These are phyloP conservation scores for Hymenoscyphus linearis DNA, from an alignment of 2,329 filamentous ascomycete species.

Conservation along the genomic window DNA sequence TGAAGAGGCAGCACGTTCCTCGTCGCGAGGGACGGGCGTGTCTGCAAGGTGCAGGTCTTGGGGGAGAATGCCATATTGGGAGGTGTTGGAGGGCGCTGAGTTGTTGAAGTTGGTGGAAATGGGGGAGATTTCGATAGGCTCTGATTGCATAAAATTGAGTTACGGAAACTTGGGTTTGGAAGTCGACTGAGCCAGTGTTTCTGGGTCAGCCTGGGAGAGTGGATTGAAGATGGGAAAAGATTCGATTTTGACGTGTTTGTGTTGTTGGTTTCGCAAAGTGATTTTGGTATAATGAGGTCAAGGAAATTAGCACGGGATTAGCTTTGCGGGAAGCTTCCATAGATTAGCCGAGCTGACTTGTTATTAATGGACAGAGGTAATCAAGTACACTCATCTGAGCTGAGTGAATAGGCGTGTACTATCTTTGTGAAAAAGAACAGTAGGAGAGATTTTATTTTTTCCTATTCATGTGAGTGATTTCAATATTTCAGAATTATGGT, in stretches of 20 bases:
- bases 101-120: slow-evolving; percentile 36
- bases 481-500: too few species aligned
- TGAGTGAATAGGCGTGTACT: not conserved
- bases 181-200: slow-evolving; percentile 32
- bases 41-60: slow-evolving; percentile 37
- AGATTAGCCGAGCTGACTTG: not conserved
- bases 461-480: too few species aligned
- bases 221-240: slow-evolving; percentile 5
- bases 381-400: not conserved
- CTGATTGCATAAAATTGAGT: slow-evolving; percentile 61
- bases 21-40: slow-evolving; percentile 31
- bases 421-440: too few species aligned
- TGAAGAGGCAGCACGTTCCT: slow-evolving; percentile 10
- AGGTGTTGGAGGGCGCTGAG: slow-evolving; percentile 31
- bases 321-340: not conserved
- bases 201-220: slow-evolving; percentile 30
- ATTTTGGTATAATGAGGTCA: slow-evolving; percentile 13
- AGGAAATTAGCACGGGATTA: slow-evolving; percentile 7
- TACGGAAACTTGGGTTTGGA: slow-evolving; percentile 16
- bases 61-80: slow-evolving; percentile 54
- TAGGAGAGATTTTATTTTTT: too few species aligned
- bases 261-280: slow-evolving; percentile 1
- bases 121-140: slow-evolving; percentile 44
- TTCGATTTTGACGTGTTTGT: slow-evolving; percentile 2
- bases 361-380: too few species aligned